Evolutionary conservation across 2,329 filamentous ascomycete genomes (phyloP), one percentile per base, ranked within the genome.

Genomic region (Fusarium burgessii): DNA sequence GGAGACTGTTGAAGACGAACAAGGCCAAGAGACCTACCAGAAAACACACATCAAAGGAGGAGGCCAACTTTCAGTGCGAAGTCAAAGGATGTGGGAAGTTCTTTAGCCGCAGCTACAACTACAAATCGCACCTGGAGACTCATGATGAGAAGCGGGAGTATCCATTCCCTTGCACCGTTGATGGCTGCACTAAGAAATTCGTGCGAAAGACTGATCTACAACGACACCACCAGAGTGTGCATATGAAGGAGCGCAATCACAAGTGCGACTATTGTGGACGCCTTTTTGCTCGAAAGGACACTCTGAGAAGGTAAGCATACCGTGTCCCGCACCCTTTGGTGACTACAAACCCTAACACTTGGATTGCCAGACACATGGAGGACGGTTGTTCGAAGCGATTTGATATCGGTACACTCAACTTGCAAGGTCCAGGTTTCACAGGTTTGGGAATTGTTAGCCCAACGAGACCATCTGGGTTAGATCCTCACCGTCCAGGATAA

Each of bases 101-200:
- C 18, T 97, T 97, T 78, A 93, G 93, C 71, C 86, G 94, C 68
- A 91, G 89, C 75, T 97, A 95, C 83, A 97, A 97, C 81, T 93
- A 91, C 82, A 94, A 93, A 77, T 92, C 93, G 33, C 94, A 97
- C 79, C 87, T 95, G 86, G 91, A 95, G 77, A 95, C 91, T 2
- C 94, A 97, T 77, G 90, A 96, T 77, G 90, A 93, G 17, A 87
- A 88, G 64, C 87, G 92, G 61, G 88, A 89, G 74, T 93, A 92
- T 75, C 90, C 91, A 0, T 92, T 93, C 76, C 85, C 86, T 3
- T 97, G 94, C 80, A 83, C 83, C 3, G 82, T 89, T 33, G 80
- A 85, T 5, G 87, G 86, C 56, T 97, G 94, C 81, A 86, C 82
- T 72, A 93, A 92, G 82, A 88, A 89, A 55, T 97, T 97, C 80